Conservation (phyloP, 2,329 filamentous ascomycete genomes). For the Fusarium newnesense region DNA sequence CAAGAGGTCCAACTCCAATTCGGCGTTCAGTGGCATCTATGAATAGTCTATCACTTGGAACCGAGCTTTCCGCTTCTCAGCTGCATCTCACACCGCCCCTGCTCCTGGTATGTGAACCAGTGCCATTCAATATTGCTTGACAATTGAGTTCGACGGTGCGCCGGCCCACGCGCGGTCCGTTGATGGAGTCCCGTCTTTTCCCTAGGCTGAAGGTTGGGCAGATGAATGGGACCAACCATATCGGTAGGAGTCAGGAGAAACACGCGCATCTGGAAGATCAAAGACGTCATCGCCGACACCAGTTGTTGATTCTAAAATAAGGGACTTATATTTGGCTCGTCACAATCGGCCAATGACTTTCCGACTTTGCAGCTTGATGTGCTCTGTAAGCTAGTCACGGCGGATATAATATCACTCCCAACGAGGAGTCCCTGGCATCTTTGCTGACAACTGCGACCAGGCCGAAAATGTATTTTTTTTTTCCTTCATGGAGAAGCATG, state of each 20-base stretch:
- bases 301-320: slow-evolving; percentile 18
- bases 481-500: slow-evolving; percentile 1
- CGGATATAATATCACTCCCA: neutral
- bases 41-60: neutral
- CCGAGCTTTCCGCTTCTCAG: neutral
- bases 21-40: neutral
- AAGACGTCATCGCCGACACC: slow-evolving; percentile 26
- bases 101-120: slow-evolving; percentile 7
- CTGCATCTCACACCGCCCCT: slow-evolving; percentile 32
- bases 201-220: slow-evolving; percentile 40
- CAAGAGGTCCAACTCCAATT: neutral
- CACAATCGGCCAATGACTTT: slow-evolving; percentile 3
- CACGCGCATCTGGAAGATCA: slow-evolving; percentile 22
- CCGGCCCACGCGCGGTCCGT: slow-evolving; percentile 44
- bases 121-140: slow-evolving; percentile 24
- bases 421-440: slow-evolving; percentile 1
- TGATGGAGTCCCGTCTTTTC: slow-evolving; percentile 45
- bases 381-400: neutral
- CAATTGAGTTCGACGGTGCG: slow-evolving; percentile 45
- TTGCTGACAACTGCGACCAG: slow-evolving; percentile 1
- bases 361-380: neutral
- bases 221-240: slow-evolving; percentile 40
- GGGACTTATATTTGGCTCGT: neutral
- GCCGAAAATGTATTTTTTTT: slow-evolving; percentile 11
- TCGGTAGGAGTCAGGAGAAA: slow-evolving; percentile 22